These are phyloP conservation scores for Colletotrichum falcatum DNA, from an alignment of 2,329 filamentous ascomycete species.

Conservation along the genomic window DNA sequence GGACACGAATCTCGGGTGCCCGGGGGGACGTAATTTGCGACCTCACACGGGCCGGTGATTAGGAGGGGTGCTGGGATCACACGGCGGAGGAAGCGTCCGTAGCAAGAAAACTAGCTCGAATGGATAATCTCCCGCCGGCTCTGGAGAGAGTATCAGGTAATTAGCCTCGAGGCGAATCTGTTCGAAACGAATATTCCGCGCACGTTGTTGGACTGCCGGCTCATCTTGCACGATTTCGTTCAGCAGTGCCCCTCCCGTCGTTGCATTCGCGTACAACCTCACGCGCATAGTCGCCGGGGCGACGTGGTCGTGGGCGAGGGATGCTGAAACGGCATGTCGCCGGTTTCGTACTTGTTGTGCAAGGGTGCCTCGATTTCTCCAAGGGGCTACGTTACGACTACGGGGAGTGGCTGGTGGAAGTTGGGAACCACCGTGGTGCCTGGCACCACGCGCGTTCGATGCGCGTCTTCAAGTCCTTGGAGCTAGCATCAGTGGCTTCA, in stretches of 20 bases:
- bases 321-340: conserved; percentile 39
- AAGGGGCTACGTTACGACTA: not conserved
- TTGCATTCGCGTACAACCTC: not conserved
- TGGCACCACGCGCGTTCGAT: conserved; percentile 34
- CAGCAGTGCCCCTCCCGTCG: not conserved
- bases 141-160: not conserved
- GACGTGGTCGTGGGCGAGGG: conserved; percentile 24
- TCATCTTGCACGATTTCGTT: not conserved
- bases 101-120: not conserved
- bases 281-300: conserved; percentile 18
- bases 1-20: not conserved
- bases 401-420: not conserved
- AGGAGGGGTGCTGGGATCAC: conserved; percentile 4
- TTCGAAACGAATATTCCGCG: not conserved
- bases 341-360: conserved; percentile 36
- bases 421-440: conserved; percentile 12
- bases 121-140: not conserved
- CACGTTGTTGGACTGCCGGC: not conserved
- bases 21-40: not conserved
- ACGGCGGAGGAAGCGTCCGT: not conserved
- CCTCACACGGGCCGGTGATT: not conserved
- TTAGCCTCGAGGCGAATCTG: not conserved
- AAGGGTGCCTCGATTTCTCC: not conserved
- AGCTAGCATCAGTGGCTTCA: conserved; percentile 1
- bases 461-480: conserved; percentile 23